Percentiles rank a stretch among this genome's conserved stretches.
These are phyloP conservation scores for Logfia minima DNA, from an alignment of 129 eudicot genomes.

Conservation along the genomic window DNA sequence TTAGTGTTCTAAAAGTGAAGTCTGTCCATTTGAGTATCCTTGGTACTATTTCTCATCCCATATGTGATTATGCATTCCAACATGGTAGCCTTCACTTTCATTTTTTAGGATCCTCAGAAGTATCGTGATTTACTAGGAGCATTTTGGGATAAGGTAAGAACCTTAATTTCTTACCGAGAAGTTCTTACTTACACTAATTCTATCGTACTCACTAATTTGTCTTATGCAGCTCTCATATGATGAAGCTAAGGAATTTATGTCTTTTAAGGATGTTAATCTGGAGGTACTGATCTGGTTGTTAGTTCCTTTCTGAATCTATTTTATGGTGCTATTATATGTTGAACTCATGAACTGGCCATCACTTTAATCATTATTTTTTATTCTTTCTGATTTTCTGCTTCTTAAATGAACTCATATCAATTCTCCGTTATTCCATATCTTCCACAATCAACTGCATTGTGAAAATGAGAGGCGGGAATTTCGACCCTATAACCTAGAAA, in stretches of 20 bases:
- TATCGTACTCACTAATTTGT: slow-evolving; percentile 1
- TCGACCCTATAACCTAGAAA: not conserved
- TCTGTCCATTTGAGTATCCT: not conserved
- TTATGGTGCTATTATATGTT: not conserved
- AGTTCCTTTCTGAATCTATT: not conserved
- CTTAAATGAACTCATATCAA: slow-evolving; percentile 3
- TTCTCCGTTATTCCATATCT: not conserved
- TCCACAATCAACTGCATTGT: not conserved
- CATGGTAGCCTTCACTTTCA: slow-evolving; percentile 2
- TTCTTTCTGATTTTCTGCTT: not conserved
- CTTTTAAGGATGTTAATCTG: slow-evolving; percentile 60
- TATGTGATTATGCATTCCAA: not conserved
- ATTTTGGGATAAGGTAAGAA: slow-evolving; percentile 80
- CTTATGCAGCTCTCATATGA: slow-evolving; percentile 61
- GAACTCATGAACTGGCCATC: not conserved
- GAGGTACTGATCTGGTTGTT: slow-evolving; percentile 46
- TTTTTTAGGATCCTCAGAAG: slow-evolving; percentile 57
- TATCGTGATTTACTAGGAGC: slow-evolving; percentile 57
- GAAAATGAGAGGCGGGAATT: not conserved
- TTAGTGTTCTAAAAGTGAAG: not conserved
- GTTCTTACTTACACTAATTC: slow-evolving; percentile 9
- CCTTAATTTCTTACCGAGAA: not conserved
- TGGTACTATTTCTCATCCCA: not conserved
- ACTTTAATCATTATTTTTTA: not conserved
- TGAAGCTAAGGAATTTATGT: slow-evolving; percentile 55